phyloP scores from a whole-genome alignment of 192 early-diverging fungal species.

The Backusella mclennaniae region DNA sequence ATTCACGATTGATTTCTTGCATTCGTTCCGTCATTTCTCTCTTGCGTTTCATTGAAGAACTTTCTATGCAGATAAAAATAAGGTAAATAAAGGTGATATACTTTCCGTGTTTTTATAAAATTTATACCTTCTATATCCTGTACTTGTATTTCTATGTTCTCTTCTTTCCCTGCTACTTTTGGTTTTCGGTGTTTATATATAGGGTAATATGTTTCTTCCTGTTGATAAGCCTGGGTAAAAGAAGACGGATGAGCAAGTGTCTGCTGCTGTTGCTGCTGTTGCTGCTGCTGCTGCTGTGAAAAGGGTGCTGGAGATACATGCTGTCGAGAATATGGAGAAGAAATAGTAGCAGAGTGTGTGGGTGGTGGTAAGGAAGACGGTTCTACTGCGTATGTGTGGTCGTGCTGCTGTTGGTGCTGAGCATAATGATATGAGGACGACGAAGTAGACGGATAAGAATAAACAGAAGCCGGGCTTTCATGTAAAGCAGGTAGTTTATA shows the following conservation, averaged over 20 bases:
- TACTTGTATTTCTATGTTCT: not conserved
- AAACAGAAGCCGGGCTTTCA: not conserved
- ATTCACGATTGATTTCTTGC: constrained; percentile 8
- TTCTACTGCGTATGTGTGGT: not conserved
- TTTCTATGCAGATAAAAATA: not conserved
- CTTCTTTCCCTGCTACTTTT: not conserved
- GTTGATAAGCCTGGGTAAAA: not conserved
- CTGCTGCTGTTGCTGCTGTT: not conserved
- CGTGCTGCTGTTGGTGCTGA: not conserved
- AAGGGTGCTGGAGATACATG: not conserved
- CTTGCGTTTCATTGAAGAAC: not conserved
- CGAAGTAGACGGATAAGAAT: not conserved
- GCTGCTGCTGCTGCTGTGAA: not conserved
- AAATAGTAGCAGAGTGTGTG: not conserved
- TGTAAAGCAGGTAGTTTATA: not conserved
- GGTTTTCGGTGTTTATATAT: not conserved
- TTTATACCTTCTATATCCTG: not conserved
- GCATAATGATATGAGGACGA: not conserved
- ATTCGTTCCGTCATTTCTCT: constrained; percentile 9
- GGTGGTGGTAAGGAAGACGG: not conserved
- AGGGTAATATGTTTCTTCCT: not conserved
- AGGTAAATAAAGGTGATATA: not conserved
- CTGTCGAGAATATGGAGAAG: not conserved
- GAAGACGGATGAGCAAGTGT: not conserved
- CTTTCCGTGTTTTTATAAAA: not conserved